phyloP scores from a whole-genome alignment of 2,329 filamentous ascomycete genomes.

The Sclerotinia trifoliorum region DNA sequence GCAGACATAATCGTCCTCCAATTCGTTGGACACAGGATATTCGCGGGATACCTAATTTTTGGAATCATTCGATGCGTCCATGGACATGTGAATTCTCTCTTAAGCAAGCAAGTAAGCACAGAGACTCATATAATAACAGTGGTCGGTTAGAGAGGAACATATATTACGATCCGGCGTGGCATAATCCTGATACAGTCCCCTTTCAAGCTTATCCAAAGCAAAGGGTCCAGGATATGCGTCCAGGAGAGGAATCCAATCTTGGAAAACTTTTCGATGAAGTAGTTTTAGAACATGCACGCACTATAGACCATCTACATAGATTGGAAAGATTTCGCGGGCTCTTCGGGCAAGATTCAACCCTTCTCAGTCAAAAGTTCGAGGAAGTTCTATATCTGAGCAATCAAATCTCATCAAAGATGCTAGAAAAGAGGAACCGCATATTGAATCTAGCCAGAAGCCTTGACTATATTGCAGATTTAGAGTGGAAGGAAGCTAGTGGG shows the following conservation, averaged over 20 bases:
- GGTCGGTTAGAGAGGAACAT: neutral
- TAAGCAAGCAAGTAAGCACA: neutral
- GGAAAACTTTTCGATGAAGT: neutral
- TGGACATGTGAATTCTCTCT: neutral
- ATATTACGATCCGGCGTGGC: neutral
- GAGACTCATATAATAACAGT: too few relatives aligned
- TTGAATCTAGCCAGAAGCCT: neutral
- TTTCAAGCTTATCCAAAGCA: neutral
- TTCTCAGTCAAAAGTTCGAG: neutral
- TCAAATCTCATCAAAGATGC: neutral
- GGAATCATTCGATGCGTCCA: neutral
- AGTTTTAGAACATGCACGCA: neutral
- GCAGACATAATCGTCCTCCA: neutral
- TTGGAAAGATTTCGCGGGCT: neutral
- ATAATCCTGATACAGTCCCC: neutral
- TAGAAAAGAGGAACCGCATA: neutral
- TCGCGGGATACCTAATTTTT: neutral
- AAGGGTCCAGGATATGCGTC: neutral
- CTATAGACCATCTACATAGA: neutral
- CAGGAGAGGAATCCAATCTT: neutral
- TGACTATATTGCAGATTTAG: neutral
- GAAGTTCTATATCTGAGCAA: neutral
- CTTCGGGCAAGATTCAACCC: neutral
- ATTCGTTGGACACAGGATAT: neutral
- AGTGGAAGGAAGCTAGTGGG: neutral